Base-by-base conservation (phyloP, 2,329 filamentous ascomycete species). In the Aureobasidium sp. region DNA sequence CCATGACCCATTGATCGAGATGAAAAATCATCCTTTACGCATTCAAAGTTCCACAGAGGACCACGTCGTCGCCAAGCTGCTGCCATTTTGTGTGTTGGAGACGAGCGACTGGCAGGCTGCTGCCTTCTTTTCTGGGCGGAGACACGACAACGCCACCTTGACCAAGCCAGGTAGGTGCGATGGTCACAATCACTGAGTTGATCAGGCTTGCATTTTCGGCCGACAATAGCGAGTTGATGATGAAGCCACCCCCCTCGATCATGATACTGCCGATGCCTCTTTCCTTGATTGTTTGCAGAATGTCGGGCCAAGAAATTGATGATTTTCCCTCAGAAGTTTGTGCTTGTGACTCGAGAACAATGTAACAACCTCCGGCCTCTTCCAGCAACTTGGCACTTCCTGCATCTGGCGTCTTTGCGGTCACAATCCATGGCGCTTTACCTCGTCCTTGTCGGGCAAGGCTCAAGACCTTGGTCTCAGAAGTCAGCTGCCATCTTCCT, bases 81-180 rank as follows among this genome's bases (percentile, higher is more conserved):
- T 85, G 80, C 91, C 91, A 96, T 63, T 77, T 81, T 12, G 90
- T 85, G 60, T 86, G 79, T 49, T 75, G 79, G 50, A 95, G 78
- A 66, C 86, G 85, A 17, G 87, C 84, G 0, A 85, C 85, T 7
- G 87, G 80, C 52, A 82, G 48, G 42, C 66, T 69, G 49, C 76
- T 75, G 19, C 79, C 71, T 2, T 75, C 72, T 61, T 81, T 80
- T 37, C 84, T 79, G 22, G 83, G 78, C 1, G 92, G 93, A 50
- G 85, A 87, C 2, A 96, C 90, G 12, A 85, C 37, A 11, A 97
- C 89, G 8, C 91, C 91, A 2, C 89, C 90, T 63, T 83, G 80
- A 1, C 93, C 93, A n/a, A 97, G 79, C 84, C 91, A 97, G 0
- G 86, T 90, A 9, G 93, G 93, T 3, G 93, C 91, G 69, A 97